Percentiles rank a stretch among this genome's conserved stretches.
These are phyloP conservation scores for Posidonia australis DNA, from an alignment of 106 monocot genomes.

Conservation along the genomic window DNA sequence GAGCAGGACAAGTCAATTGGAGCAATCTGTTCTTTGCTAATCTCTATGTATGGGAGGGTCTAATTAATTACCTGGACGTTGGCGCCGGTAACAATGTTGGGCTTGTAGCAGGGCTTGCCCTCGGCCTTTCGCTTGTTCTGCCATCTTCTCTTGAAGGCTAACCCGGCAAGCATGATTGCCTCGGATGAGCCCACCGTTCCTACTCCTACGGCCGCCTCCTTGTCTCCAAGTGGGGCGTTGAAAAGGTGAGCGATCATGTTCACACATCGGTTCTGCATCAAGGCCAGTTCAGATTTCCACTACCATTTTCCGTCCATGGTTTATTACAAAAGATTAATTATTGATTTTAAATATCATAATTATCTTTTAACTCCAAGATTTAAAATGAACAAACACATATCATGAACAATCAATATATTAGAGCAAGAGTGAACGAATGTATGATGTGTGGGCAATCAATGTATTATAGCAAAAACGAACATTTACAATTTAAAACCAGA, in stretches of 20 bases:
- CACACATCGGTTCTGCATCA: conserved; percentile 21
- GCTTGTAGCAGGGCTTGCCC: conserved; percentile 16
- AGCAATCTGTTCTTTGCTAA: too few relatives aligned
- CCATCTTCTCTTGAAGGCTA: conserved; percentile 30
- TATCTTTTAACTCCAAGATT: too few relatives aligned
- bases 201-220: conserved; percentile 20
- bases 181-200: conserved; percentile 27
- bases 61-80: conserved; percentile 17
- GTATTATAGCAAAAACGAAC: too few relatives aligned
- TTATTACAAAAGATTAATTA: too few relatives aligned
- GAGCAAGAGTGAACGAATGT: too few relatives aligned
- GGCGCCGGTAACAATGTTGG: conserved; percentile 27
- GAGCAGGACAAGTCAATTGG: too few relatives aligned
- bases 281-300: neutral
- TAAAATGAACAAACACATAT: too few relatives aligned
- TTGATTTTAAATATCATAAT: too few relatives aligned
- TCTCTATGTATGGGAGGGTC: too few relatives aligned
- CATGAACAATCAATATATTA: too few relatives aligned
- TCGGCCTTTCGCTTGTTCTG: conserved; percentile 19
- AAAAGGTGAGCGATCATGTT: conserved; percentile 27
- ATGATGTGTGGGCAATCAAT: too few relatives aligned
- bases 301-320: neutral
- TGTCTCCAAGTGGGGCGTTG: conserved; percentile 15
- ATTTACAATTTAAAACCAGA: too few relatives aligned
- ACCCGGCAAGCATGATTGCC: conserved; percentile 30